phyloP scores from a whole-genome alignment of 352 stramenopile genomes.

The Phytophthora sp. region DNA sequence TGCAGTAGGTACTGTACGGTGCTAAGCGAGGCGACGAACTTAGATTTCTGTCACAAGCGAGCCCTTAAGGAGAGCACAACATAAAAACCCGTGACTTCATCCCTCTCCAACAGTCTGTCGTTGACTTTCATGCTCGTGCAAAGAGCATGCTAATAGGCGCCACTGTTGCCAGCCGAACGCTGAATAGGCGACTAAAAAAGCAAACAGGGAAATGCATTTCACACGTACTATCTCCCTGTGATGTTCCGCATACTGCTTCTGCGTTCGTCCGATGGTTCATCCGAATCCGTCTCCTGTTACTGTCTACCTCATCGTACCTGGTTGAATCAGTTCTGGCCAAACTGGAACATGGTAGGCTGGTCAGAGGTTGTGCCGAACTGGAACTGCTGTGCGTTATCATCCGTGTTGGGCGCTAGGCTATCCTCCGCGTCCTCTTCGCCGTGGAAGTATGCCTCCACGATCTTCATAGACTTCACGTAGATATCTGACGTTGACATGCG shows the following conservation, averaged over 20 bases:
- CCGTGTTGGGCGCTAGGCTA: slow-evolving; percentile 71
- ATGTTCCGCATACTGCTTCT: slow-evolving; percentile 33
- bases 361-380: slow-evolving; percentile 69
- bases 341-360: slow-evolving; percentile 86
- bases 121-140: too few species aligned
- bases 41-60: too few species aligned
- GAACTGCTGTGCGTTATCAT: slow-evolving; percentile 81
- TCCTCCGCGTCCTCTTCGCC: slow-evolving; percentile 97
- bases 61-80: too few species aligned
- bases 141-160: slow-evolving; percentile 2
- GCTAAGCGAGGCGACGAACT: too few species aligned
- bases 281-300: slow-evolving; percentile 25
- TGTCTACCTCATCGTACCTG: slow-evolving; percentile 31
- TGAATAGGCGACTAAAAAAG: slow-evolving; percentile 20
- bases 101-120: too few species aligned
- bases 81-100: too few species aligned
- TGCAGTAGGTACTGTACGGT: too few species aligned
- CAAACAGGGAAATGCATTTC: slow-evolving; percentile 46
- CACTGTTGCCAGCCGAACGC: neutral
- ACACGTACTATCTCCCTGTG: slow-evolving; percentile 33
- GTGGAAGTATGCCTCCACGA: slow-evolving; percentile 98
- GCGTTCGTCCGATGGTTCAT: slow-evolving; percentile 24
- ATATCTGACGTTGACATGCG: slow-evolving; percentile 58
- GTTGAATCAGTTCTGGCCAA: slow-evolving; percentile 69
- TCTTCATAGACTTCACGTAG: slow-evolving; percentile 95